Base-by-base conservation (phyloP, 1,284 basidiomycete genomes). In the Cystobasidiaceae sp. region DNA sequence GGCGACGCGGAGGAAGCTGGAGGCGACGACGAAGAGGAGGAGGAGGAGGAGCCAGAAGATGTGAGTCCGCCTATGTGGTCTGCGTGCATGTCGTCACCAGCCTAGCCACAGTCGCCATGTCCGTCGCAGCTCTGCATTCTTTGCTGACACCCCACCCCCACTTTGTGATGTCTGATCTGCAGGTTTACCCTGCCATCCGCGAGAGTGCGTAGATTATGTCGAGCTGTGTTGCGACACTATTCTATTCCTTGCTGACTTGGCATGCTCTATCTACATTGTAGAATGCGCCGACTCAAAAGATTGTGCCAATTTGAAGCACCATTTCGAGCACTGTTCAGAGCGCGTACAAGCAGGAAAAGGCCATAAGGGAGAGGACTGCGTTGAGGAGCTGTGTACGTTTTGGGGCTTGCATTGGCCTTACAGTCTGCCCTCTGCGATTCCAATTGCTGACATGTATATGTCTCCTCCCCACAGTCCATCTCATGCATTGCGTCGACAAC, bases 321-420 rank as follows among this genome's bases (percentile, higher is more conserved):
- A 96, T 80, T 94, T 94, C 79, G 83, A 87, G 70, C 88, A 93
- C 75, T 96, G 92, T 78, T 83, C 88, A 74, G 88, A 93, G 78
- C 91, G 90, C 79, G 85, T 93, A 56, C 80, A 85, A 68, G 81
- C 80, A 32, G 91, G 91, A 43, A 76, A 92, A 74, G 90, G 89
- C 50, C 90, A 84, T 83, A 85, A 89, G 76, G 84, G 84, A 69
- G 90, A 93, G 81, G 89, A 91, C 76, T 93, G 90, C 76, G 88
- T 93, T 55, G 90, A 92, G 80, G 91, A 93, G 82, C 64, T 74
- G 32, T 74, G 72, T 72, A 48, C 51, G 78, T 89, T 19, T n/a
- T n/a, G n/a, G n/a, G n/a, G n/a, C n/a, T n/a, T n/a, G n/a, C n/a
- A n/a, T n/a, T n/a, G n/a, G n/a, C 4, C 4, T 11, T 13, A 13